Base-by-base conservation (phyloP, 345 rosid genomes). In the Boechera stricta region DNA sequence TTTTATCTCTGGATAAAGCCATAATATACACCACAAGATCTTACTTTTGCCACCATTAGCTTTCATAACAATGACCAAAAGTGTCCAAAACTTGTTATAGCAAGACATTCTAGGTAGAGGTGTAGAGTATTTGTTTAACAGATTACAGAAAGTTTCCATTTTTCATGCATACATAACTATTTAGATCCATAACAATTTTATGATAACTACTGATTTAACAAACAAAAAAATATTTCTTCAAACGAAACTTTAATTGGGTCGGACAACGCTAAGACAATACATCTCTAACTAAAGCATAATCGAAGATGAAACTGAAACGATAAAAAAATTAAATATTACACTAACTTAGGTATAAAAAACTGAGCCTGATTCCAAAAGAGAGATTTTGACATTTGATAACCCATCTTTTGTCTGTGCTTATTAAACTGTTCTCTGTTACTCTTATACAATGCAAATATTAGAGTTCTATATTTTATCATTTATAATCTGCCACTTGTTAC, bases 401-500 rank as follows among this genome's bases (percentile, higher is more conserved):
- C 45, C 28, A 65, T 57, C 45, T n/a, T 66, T 74, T 66, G 51
- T 74, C 13, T 65, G 58, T 66, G 55, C 58, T 65, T 42, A 47
- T 74, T 33, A 44, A 74, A 74, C 10, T 33, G 45, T 10, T 52
- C 47, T 62, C 13, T 55, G 9, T 36, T 4, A 56, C 7, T 55
- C 39, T 69, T 39, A 41, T 36, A 26, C 38, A 54, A 24, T 69
- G 35, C 11, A 21, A 12, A 44, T 12, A 24, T 48, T 47, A 72
- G 38, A 32, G 61, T 35, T 47, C 10, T 12, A 28, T 62, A 33
- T 10, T 52, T 52, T 63, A 73, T 15, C 29, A 67, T 60, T 38
- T 63, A 53, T 15, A 55, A 54, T 55, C 39, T 47, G 60, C 71
- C 76, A 70, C 76, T 49, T 77, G 76, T 76, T 56, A 53, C 69